A percentile compares a stretch with the other conserved stretches of the same genome.
Evolutionary conservation across 2,329 filamentous ascomycete species (phyloP).

Genomic region (Aspergillus cejpii): DNA sequence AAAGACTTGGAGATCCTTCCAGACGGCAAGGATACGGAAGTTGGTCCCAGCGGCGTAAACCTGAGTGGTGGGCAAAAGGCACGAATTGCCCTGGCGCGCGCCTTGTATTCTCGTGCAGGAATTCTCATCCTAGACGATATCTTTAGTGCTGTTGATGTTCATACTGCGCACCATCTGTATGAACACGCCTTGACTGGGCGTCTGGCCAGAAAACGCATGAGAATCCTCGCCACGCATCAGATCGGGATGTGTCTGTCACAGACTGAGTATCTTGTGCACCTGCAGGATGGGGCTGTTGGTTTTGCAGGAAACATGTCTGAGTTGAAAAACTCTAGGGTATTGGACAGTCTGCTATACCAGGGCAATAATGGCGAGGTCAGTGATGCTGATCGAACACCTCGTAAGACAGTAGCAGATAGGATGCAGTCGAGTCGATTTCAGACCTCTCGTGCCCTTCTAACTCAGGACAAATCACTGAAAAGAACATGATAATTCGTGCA

Average conservation of each 20-base stretch:
- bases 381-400: too few relatives aligned
- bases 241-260: neutral
- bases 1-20: slow-evolving; percentile 67
- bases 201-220: slow-evolving; percentile 60
- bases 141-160: slow-evolving; percentile 70
- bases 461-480: too few relatives aligned
- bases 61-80: slow-evolving; percentile 77
- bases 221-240: slow-evolving; percentile 73
- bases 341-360: too few relatives aligned
- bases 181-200: slow-evolving; percentile 65
- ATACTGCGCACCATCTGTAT: slow-evolving; percentile 69
- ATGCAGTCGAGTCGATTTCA: too few relatives aligned
- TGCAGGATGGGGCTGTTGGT: neutral
- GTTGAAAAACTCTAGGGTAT: neutral
- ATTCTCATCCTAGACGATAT: slow-evolving; percentile 73
- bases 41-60: slow-evolving; percentile 74
- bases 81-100: slow-evolving; percentile 68
- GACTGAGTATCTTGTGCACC: neutral
- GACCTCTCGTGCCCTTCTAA: too few relatives aligned
- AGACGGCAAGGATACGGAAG: slow-evolving; percentile 67
- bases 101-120: slow-evolving; percentile 67
- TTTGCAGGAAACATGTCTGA: neutral
- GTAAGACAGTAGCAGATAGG: too few relatives aligned
- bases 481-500: too few relatives aligned
- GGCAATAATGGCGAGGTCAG: too few relatives aligned